Percentiles rank a stretch among this genome's conserved stretches.
These are phyloP conservation scores for Lactarius pseudohatsudake DNA, from an alignment of 768 basidiomycete genomes.

Conservation along the genomic window DNA sequence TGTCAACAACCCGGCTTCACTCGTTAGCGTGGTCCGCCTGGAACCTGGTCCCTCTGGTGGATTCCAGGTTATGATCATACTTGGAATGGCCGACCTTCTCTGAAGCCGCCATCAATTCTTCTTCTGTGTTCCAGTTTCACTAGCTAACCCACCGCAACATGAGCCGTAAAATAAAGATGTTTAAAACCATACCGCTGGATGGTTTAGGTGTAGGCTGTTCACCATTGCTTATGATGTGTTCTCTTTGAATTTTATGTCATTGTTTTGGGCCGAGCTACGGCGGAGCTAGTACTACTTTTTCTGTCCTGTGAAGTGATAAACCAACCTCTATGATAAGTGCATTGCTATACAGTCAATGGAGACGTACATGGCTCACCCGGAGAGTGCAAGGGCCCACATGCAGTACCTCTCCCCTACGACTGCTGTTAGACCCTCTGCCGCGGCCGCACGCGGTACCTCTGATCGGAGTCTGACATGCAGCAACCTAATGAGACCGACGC, in stretches of 20 bases:
- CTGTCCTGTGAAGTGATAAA: not conserved
- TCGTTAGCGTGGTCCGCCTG: not conserved
- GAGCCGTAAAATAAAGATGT: not conserved
- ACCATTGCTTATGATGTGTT: not conserved
- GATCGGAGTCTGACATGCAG: too few relatives aligned
- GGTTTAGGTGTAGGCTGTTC: not conserved
- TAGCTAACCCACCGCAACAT: not conserved
- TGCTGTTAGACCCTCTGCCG: too few relatives aligned
- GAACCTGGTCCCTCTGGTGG: not conserved
- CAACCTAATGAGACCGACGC: too few relatives aligned
- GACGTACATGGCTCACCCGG: too few relatives aligned
- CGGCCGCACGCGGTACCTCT: too few relatives aligned
- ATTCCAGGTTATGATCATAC: not conserved
- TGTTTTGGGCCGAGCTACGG: not conserved
- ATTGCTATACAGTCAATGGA: not conserved
- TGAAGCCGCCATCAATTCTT: not conserved
- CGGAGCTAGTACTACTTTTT: not conserved
- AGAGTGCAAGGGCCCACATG: too few relatives aligned
- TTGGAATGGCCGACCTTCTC: not conserved
- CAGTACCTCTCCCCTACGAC: too few relatives aligned
- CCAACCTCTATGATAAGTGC: not conserved
- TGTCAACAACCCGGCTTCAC: not conserved
- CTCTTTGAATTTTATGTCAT: not conserved
- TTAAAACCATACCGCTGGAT: not conserved
- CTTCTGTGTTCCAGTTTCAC: not conserved